Evolutionary conservation across 768 basidiomycete species (phyloP), one percentile per base, ranked within the genome.

Genomic region (Peribolospora baueri): DNA sequence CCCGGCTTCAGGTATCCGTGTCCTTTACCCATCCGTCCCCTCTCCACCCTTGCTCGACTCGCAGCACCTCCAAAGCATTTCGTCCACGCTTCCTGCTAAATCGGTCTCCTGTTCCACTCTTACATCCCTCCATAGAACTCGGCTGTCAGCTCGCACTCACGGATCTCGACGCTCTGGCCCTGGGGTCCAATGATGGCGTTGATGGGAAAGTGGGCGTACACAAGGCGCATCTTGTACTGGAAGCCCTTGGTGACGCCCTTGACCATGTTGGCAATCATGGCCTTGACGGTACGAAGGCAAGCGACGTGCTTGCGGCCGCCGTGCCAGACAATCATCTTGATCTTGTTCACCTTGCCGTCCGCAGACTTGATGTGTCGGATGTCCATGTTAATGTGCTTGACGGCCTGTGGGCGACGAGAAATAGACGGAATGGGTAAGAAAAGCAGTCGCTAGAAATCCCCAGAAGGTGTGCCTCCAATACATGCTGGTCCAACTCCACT

Each of bases 201-300:
- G 76, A 99, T 93, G 58, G 93, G 93, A 75, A 99, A 99, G 75
- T 99, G 93, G 63, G 93, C 93, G 67, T 97, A 99, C 53, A 99
- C 93, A 38, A 87, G 77, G 63, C 90, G 85, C 91, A 99, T 95
- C 81, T 97, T 98, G 78, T 99, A 99, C 64, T 80, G 79, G 80
- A 97, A 99, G 59, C 93, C 93, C 78, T 90, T 86, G 52, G 87
- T 95, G 59, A 98, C 93, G 60, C 93, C 93, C 60, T 72, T 86
- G 68, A 97, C 76, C 88, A 99, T 87, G 76, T 99, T 98, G 70
- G 77, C 79, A 65, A 99, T 91, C 64, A 91, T 68, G 62, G 82
- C 88, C 70, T 80, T 81, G 71, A 99, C 85, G 43, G 93, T 99
- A 62, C 90, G 79, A 61, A 99, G 73, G 75, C 90, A 95, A 56